These are phyloP conservation scores for Daldinia sp. DNA, from an alignment of 2,329 filamentous ascomycete genomes.

Conservation along the genomic window DNA sequence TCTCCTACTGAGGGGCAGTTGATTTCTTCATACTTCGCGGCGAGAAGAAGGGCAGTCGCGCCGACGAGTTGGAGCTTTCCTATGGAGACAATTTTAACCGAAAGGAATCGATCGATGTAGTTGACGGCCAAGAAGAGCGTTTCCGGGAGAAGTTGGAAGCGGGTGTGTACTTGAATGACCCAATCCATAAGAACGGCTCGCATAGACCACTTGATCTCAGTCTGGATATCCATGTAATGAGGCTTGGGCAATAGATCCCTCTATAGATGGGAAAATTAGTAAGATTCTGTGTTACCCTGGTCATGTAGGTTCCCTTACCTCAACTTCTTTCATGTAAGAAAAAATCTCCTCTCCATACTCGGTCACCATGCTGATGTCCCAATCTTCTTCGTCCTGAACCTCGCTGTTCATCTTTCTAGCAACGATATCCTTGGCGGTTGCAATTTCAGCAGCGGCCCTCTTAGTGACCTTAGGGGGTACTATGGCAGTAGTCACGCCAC, in stretches of 20 bases:
- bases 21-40: slow-evolving; percentile 98
- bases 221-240: slow-evolving; percentile 96
- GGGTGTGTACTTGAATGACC: slow-evolving; percentile 94
- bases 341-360: slow-evolving; percentile 98
- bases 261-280: slow-evolving; percentile 53
- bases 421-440: slow-evolving; percentile 69
- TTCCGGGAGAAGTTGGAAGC: slow-evolving; percentile 90
- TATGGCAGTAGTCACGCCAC: slow-evolving; percentile 61
- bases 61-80: slow-evolving; percentile 96
- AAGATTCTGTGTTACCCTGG: slow-evolving; percentile 1
- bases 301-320: slow-evolving; percentile 63
- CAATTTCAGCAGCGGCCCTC: slow-evolving; percentile 76
- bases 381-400: slow-evolving; percentile 82
- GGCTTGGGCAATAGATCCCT: slow-evolving; percentile 84
- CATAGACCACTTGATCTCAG: slow-evolving; percentile 99
- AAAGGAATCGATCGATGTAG: slow-evolving; percentile 96
- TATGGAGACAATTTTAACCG: slow-evolving; percentile 91
- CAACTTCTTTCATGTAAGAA: slow-evolving; percentile 85
- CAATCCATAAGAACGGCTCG: slow-evolving; percentile 96
- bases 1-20: slow-evolving; percentile 94
- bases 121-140: slow-evolving; percentile 95
- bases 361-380: slow-evolving; percentile 97
- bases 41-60: slow-evolving; percentile 93
- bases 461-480: slow-evolving; percentile 76
- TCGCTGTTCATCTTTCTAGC: slow-evolving; percentile 74